phyloP scores from a whole-genome alignment of 2,329 filamentous ascomycete species.

The Beauveria pseudobassiana region DNA sequence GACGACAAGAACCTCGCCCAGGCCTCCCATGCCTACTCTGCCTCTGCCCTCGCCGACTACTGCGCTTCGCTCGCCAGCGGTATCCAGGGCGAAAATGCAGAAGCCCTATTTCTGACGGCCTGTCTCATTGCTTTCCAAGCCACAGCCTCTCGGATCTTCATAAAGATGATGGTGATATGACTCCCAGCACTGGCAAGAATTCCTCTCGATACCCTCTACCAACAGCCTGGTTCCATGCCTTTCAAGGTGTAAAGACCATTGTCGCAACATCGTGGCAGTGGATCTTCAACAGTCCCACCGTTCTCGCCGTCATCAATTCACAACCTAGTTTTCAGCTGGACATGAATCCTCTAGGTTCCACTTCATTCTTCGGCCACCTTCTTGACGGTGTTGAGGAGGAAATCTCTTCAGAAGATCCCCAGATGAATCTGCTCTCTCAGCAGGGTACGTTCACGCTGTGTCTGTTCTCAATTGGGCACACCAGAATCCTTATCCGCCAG shows the following conservation, averaged over 20 bases:
- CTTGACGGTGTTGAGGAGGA: conserved; percentile 52
- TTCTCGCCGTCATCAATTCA: conserved; percentile 55
- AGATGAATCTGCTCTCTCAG: conserved; percentile 24
- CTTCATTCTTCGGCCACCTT: conserved; percentile 54
- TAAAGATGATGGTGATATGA: conserved; percentile 41
- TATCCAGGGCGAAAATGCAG: conserved; percentile 51
- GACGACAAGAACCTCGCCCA: conserved; percentile 53
- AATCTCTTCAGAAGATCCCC: conserved; percentile 30
- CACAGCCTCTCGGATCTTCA: conserved; percentile 54
- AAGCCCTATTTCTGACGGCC: conserved; percentile 55
- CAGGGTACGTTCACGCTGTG: conserved; percentile 57
- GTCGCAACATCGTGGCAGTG: conserved; percentile 58
- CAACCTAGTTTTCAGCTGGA: conserved; percentile 56
- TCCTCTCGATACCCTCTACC: conserved; percentile 48
- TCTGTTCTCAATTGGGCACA: conserved; percentile 61
- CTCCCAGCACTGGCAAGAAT: conserved; percentile 25
- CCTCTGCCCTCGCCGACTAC: conserved; percentile 54
- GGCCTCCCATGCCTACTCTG: conserved; percentile 58
- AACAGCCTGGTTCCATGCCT: conserved; percentile 58
- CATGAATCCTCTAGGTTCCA: conserved; percentile 40
- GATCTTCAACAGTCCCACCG: conserved; percentile 49
- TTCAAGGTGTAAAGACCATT: conserved; percentile 59
- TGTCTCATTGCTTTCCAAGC: conserved; percentile 61
- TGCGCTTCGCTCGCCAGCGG: conserved; percentile 48
- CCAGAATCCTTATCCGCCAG: conserved; percentile 49